Conservation (phyloP, 1,284 basidiomycete genomes). For the Sporisorium scitamineum region DNA sequence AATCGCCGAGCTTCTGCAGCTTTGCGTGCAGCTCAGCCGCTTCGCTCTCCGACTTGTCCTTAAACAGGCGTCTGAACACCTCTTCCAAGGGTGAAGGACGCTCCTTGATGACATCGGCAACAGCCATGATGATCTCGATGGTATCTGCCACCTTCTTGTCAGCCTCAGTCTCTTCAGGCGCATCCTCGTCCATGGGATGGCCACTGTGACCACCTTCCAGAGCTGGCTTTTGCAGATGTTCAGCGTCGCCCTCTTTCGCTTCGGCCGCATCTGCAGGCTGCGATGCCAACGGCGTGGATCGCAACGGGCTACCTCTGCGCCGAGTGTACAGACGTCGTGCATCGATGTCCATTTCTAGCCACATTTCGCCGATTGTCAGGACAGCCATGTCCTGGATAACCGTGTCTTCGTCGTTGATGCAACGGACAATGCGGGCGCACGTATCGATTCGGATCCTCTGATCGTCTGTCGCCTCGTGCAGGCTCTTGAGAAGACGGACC, state of each 20-base stretch:
- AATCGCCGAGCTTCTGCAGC: conserved; percentile 82
- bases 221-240: not conserved
- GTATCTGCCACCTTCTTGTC: conserved; percentile 71
- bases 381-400: conserved; percentile 86
- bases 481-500: conserved; percentile 87
- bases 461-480: conserved; percentile 78
- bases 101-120: conserved; percentile 83
- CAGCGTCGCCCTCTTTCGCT: not conserved
- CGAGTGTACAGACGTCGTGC: conserved; percentile 25
- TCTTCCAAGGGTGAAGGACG: conserved; percentile 85
- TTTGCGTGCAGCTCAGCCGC: conserved; percentile 74
- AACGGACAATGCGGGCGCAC: conserved; percentile 82
- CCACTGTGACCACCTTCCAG: not conserved
- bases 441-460: conserved; percentile 80
- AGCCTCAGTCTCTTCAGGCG: conserved; percentile 22
- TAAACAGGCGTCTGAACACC: conserved; percentile 75
- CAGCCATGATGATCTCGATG: conserved; percentile 82
- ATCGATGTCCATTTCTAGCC: conserved; percentile 74
- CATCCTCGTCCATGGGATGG: conserved; percentile 3
- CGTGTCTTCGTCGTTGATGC: conserved; percentile 91
- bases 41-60: conserved; percentile 50
- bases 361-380: conserved; percentile 87
- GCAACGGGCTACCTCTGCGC: conserved; percentile 25
- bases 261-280: conserved; percentile 8
- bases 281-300: conserved; percentile 2